phyloP scores from a whole-genome alignment of 2,329 filamentous ascomycete species.

The Penicillium griseofulvum region DNA sequence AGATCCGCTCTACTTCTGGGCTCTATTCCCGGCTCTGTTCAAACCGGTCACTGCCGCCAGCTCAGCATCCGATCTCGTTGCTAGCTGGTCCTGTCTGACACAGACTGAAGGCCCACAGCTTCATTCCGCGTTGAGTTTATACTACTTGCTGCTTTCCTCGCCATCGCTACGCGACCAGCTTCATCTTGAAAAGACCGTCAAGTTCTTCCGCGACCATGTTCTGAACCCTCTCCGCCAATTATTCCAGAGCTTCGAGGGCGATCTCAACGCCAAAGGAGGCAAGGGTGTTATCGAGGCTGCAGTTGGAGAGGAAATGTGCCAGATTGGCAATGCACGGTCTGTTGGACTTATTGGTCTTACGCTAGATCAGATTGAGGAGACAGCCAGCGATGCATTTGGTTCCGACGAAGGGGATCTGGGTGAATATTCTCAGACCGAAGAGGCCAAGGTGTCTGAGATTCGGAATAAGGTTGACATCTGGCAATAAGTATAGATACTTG shows the following conservation, averaged over 20 bases:
- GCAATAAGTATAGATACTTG: slow-evolving; percentile 5
- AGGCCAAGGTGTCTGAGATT: slow-evolving; percentile 27
- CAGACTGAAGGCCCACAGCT: slow-evolving; percentile 49
- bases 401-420: slow-evolving; percentile 26
- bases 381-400: slow-evolving; percentile 29
- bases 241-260: slow-evolving; percentile 33
- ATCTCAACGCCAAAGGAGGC: slow-evolving; percentile 35
- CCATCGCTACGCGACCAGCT: slow-evolving; percentile 47
- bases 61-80: slow-evolving; percentile 36
- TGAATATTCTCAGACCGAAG: slow-evolving; percentile 31
- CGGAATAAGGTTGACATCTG: slow-evolving; percentile 24
- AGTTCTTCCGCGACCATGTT: slow-evolving; percentile 34
- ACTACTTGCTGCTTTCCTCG: slow-evolving; percentile 56
- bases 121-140: slow-evolving; percentile 57
- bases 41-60: slow-evolving; percentile 46
- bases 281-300: slow-evolving; percentile 35
- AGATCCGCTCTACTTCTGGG: slow-evolving; percentile 37
- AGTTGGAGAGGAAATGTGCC: slow-evolving; percentile 36
- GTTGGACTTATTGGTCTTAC: slow-evolving; percentile 34
- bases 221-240: slow-evolving; percentile 33
- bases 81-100: slow-evolving; percentile 51
- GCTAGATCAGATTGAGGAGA: slow-evolving; percentile 38
- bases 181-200: slow-evolving; percentile 41
- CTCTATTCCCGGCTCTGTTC: slow-evolving; percentile 53
- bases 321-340: slow-evolving; percentile 36